Evolutionary conservation across 2,329 filamentous ascomycete species (phyloP).

Genomic region (Cytospora leucostoma): DNA sequence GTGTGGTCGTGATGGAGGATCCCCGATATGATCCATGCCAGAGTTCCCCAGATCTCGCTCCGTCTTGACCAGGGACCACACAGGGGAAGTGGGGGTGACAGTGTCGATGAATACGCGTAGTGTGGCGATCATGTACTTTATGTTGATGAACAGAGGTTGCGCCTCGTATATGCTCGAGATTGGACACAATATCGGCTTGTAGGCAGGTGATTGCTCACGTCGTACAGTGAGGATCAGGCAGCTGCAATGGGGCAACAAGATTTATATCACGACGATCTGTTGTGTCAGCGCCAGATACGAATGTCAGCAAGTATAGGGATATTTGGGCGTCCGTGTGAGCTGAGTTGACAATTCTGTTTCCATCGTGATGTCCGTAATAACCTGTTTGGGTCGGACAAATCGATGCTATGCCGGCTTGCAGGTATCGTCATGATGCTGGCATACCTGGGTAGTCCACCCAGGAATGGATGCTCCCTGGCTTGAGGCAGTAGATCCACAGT

Average conservation of each 20-base stretch:
- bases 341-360: background rate
- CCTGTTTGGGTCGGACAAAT: background rate
- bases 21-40: constrained; percentile 8
- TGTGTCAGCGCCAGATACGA: constrained; percentile 4
- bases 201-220: constrained; percentile 24
- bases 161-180: constrained; percentile 22
- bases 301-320: background rate
- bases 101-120: constrained; percentile 1
- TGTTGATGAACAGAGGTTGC: background rate
- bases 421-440: background rate
- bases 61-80: constrained; percentile 2
- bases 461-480: background rate
- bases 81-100: background rate
- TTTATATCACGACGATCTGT: constrained; percentile 1
- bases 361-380: background rate
- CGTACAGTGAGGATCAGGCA: constrained; percentile 21
- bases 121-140: constrained; percentile 1
- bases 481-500: background rate
- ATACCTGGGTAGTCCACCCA: background rate
- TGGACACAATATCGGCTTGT: constrained; percentile 8
- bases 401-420: background rate
- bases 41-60: background rate
- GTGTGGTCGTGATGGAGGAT: constrained; percentile 20
- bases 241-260: constrained; percentile 16
- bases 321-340: background rate